Conservation (phyloP, 148 eudicot species). For the Persicaria maculosa region DNA sequence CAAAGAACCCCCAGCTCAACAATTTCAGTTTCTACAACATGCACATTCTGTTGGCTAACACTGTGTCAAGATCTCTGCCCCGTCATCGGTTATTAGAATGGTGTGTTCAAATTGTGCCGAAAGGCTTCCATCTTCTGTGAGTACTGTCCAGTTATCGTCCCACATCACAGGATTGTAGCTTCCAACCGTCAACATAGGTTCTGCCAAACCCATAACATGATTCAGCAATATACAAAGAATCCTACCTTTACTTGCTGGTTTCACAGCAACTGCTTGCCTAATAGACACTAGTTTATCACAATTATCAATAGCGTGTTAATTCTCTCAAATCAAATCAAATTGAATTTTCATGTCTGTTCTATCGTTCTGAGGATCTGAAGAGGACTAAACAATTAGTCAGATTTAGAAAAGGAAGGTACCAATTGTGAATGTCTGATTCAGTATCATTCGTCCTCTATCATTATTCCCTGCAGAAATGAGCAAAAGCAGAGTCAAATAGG, state of each 20-base stretch:
- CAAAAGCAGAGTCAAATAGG: slow-evolving; percentile 13
- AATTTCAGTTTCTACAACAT: too few relatives aligned
- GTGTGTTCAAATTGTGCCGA: slow-evolving; percentile 98
- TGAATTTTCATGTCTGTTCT: too few relatives aligned
- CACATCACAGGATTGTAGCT: slow-evolving; percentile 77
- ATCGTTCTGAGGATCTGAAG: too few relatives aligned
- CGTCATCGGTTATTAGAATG: slow-evolving; percentile 59
- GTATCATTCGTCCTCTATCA: slow-evolving; percentile 67
- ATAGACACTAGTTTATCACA: too few relatives aligned
- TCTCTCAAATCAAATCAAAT: too few relatives aligned
- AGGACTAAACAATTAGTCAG: neutral
- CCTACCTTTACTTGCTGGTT: neutral
- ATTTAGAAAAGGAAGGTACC: slow-evolving; percentile 39
- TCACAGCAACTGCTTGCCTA: neutral
- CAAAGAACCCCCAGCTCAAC: too few relatives aligned
- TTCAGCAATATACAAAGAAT: neutral
- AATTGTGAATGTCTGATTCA: slow-evolving; percentile 92
- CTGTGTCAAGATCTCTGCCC: slow-evolving; percentile 84
- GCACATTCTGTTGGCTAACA: slow-evolving; percentile 27
- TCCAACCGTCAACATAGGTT: slow-evolving; percentile 91
- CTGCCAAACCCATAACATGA: slow-evolving; percentile 28
- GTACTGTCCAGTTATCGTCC: slow-evolving; percentile 95
- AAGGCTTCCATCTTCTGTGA: slow-evolving; percentile 88
- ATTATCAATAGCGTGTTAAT: too few relatives aligned
- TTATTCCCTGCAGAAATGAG: slow-evolving; percentile 54